Base-by-base conservation (phyloP, 768 basidiomycete genomes). In the Astraeus odoratus region DNA sequence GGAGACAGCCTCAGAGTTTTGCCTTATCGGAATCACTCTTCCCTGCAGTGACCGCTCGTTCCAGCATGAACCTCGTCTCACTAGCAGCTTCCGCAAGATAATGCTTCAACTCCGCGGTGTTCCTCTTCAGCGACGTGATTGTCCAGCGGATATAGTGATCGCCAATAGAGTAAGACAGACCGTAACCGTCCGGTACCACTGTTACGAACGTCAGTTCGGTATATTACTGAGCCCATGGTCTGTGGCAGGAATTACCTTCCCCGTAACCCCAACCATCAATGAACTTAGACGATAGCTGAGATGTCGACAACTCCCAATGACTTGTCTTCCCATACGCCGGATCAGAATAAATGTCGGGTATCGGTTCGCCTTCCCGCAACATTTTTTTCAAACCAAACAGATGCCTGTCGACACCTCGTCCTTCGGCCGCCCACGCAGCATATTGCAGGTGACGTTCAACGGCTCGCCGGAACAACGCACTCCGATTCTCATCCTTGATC, bases 211-310 rank as follows among this genome's bases (percentile, higher is more conserved):
- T 57, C 35, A 7, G 19, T n/a, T n/a, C n/a, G n/a, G n/a, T n/a
- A n/a, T n/a, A n/a, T n/a, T n/a, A n/a, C n/a, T n/a, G n/a, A n/a
- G 29, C 34, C 12, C 22, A 25, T 8, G 33, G 3, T 26, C 10
- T 20, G 9, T 20, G 45, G 13, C 22, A 9, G 13, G 27, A 47
- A 23, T 29, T 49, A 89, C 88, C 88, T 76, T 95, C 90, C 7
- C 93, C 92, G 59, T 97, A 97, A 12, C 95, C 96, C 95, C 95
- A 98, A 18, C 92, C 92, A 54, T 94, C 89, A 26, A 99, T 70
- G 63, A 75, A 93, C 41, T 72, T 73, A 35, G 80, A 83, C 40
- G 82, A 84, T 46, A 98, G 68, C 65, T 96, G 89, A 50, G 83
- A 86, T 16, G 96, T 99, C 31, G 83, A 88, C 53, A 98, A 68